Evolutionary conservation across 306 rosid genomes (phyloP), one percentile per base, ranked within the genome.

Genomic region (Prinsepia uniflora): DNA sequence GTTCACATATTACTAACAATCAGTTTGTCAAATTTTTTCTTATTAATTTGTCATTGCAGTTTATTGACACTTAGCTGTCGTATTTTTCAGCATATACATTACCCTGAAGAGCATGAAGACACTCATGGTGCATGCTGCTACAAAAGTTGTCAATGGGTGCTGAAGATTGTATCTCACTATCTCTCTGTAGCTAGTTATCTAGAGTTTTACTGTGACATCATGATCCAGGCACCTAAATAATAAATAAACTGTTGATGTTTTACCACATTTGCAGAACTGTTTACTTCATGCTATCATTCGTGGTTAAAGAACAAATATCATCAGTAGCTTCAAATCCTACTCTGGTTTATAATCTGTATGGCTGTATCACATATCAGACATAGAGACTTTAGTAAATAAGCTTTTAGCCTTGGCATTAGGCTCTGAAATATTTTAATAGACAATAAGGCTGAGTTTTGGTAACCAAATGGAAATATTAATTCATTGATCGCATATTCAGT

Each of bases 81-180:
- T 74, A 24, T 49, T 15, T 56, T 74, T 59, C 83, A 82, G 86
- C 47, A 46, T 80, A 82, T 72, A 74, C 83, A 63, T 17, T 85
- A 74, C 85, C 89, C 52, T 85, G 85, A 85, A 73, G 49, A 49
- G 43, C 48, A 18, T 19, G 73, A 63, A 55, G 56, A n/a, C 15
- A 5, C 36, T 50, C 13, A 9, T 11, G 65, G 73, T 14, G 57
- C 67, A 61, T 20, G 40, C 39, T 11, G 40, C 39, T 11, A 55
- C 60, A 55, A 20, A n/a, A 56, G 14, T 41, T 30, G 3, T 0
- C 30, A 43, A 70, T 12, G 17, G 20, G 65, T 70, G 30, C 66
- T 24, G 74, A 55, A 55, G 24, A 55, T 13, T 54, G 42, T 55
- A 69, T 55, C 52, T 18, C 62, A 68, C 39, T 22, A 7, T 40